phyloP scores from a whole-genome alignment of 2,329 filamentous ascomycete species.

The Diaporthe ilicicola region DNA sequence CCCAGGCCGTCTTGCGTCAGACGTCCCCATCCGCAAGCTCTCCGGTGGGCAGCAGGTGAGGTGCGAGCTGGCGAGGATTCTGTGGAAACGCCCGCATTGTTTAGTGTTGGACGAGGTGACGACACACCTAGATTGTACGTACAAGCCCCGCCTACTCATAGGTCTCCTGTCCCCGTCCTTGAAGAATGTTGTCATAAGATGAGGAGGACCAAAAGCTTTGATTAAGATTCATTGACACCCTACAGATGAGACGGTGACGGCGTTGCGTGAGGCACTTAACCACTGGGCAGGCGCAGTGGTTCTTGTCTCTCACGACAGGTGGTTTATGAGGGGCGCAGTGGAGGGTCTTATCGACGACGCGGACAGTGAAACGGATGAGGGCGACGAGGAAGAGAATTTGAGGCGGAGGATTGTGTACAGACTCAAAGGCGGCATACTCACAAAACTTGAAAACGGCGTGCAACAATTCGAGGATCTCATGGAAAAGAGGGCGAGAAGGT shows the following conservation, averaged over 20 bases:
- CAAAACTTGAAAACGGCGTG: slow-evolving; percentile 66
- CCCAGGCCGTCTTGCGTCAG: slow-evolving; percentile 73
- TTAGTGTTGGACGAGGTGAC: slow-evolving; percentile 84
- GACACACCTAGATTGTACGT: slow-evolving; percentile 76
- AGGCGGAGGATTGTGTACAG: slow-evolving; percentile 67
- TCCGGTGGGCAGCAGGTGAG: slow-evolving; percentile 82
- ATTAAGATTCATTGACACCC: background rate
- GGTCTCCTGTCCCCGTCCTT: background rate
- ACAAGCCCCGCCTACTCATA: no score
- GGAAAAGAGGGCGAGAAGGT: slow-evolving; percentile 63
- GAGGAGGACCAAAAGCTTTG: background rate
- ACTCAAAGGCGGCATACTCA: slow-evolving; percentile 65
- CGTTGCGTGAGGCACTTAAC: slow-evolving; percentile 71
- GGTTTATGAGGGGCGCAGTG: slow-evolving; percentile 78
- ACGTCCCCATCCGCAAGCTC: slow-evolving; percentile 76
- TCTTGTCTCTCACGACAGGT: slow-evolving; percentile 83
- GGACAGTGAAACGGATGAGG: slow-evolving; percentile 51
- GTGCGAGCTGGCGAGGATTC: slow-evolving; percentile 71
- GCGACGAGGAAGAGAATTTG: slow-evolving; percentile 52
- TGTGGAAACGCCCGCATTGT: slow-evolving; percentile 75
- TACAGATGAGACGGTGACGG: slow-evolving; percentile 75
- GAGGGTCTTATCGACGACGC: slow-evolving; percentile 63
- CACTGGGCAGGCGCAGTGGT: slow-evolving; percentile 78
- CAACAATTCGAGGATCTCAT: slow-evolving; percentile 71
- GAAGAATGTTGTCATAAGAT: background rate